Evolutionary conservation across 345 rosid genomes (phyloP), one percentile per base, ranked within the genome.

Genomic region (Sisymbrium altissimum): DNA sequence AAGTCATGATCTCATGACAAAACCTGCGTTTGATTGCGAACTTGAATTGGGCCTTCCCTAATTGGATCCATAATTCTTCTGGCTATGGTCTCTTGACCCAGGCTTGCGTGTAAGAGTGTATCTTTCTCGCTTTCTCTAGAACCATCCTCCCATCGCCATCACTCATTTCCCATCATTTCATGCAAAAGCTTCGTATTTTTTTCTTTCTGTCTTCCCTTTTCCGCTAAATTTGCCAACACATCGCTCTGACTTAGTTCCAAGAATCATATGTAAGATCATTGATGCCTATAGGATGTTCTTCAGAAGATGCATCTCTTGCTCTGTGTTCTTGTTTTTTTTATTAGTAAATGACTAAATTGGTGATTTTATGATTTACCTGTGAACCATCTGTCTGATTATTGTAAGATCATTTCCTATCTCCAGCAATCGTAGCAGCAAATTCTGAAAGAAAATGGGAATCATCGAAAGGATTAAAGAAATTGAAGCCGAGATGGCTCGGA

Each of bases 401-500:
- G 36, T 63, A 62, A 30, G 17, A 18, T 36, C 62, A 5, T 69
- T 61, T 11, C 21, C 12, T 62, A 18, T 69, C 15, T 53, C 3
- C 39, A 53, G 77, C 77, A 65, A 65, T 8, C 30, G 58, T 38
- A 63, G 75, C 29, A 58, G 79, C 44, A 78, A 46, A 62, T 39
- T 46, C 49, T 67, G 48, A 41, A 78, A 78, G 7, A 81, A 78
- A 55, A 95, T 95, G 99, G 99, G 99, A 77, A 95, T 95, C 78
- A 74, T 95, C 7, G 99, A 92, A 85, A 95, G 71, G 85, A 95
- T 92, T 61, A 95, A 95, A 81, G 99, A 92, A 85, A 95, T 92
- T 43, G 99, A 95, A 74, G 89, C 91, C 80, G 98, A 92, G 88
- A 95, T 92, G 99, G 98, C 99, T 81, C 94, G 98, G 55, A 95